phyloP scores from a whole-genome alignment of 2,329 filamentous ascomycete genomes.

The Amesomyces nigricolor region DNA sequence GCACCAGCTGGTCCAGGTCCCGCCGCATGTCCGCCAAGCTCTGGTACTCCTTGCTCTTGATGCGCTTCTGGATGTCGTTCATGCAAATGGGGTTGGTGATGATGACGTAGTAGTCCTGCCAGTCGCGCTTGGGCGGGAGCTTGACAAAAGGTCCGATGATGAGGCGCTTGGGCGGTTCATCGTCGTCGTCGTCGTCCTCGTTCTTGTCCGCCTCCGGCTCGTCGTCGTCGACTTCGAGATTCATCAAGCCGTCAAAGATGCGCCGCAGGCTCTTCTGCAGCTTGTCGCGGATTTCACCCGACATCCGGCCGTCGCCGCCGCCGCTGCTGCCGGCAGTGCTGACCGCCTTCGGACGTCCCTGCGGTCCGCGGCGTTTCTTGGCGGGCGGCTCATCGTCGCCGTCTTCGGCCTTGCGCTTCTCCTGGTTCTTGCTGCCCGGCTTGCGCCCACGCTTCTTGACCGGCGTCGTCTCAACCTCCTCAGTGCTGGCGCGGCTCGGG shows the following conservation, averaged over 20 bases:
- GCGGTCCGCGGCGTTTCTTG: slow-evolving; percentile 71
- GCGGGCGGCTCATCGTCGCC: slow-evolving; percentile 70
- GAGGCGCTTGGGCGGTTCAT: slow-evolving; percentile 60
- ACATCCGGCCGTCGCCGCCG: slow-evolving; percentile 51
- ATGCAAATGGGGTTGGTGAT: slow-evolving; percentile 92
- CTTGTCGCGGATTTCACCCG: slow-evolving; percentile 63
- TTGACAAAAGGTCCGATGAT: slow-evolving; percentile 95
- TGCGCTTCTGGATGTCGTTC: slow-evolving; percentile 89
- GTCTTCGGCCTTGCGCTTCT: slow-evolving; percentile 85
- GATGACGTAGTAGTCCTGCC: slow-evolving; percentile 91
- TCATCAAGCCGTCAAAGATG: slow-evolving; percentile 76
- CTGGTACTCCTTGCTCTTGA: slow-evolving; percentile 92
- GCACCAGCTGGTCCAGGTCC: slow-evolving; percentile 79
- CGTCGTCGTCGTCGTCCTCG: slow-evolving; percentile 53
- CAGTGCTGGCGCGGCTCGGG: slow-evolving; percentile 75
- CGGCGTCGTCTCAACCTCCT: slow-evolving; percentile 63
- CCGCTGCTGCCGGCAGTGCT: slow-evolving; percentile 33
- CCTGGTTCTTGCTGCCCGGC: slow-evolving; percentile 57
- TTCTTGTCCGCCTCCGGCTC: slow-evolving; percentile 48
- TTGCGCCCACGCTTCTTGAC: slow-evolving; percentile 84
- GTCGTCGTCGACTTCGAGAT: slow-evolving; percentile 72
- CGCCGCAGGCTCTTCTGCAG: slow-evolving; percentile 73
- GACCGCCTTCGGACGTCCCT: slow-evolving; percentile 61
- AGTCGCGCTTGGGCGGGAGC: slow-evolving; percentile 80
- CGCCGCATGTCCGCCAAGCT: slow-evolving; percentile 72